Base-by-base conservation (phyloP, 2,329 filamentous ascomycete species). In the Fusarium lyarnte region DNA sequence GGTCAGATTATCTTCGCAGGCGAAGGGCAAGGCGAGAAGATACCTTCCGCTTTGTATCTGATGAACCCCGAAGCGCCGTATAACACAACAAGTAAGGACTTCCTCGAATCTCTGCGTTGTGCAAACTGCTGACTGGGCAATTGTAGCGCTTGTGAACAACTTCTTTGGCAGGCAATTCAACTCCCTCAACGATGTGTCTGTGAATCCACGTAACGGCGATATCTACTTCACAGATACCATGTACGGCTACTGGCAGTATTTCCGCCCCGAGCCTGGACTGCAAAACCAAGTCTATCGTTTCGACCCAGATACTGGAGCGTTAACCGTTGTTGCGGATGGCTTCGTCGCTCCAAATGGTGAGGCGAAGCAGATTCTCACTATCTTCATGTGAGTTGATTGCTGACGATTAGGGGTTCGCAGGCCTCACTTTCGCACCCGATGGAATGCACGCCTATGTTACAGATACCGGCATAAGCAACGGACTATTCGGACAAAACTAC, bases 191-290 rank as follows among this genome's bases (percentile, higher is more conserved):
- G 89, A 91, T 66, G 83, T 88, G 0, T 83, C 84, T 3, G 76
- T 89, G 61, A 85, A 90, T 70, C 84, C 88, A 35, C 77, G 79
- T 16, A 89, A 86, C 63, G 84, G 84, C n/a, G 85, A 88, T 31
- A 80, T 91, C n/a, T 92, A 90, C 81, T 91, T 92, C 74, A 91
- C 89, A 3, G 89, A 92, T 64, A 86, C 87, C 0, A 83, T 85
- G 12, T 91, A 91, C 70, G 90, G 88, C 6, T 87, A 84, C 66
- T 82, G 87, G 45, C 89, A 91, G 74, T 83, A 87, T 29, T 90
- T 91, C 73, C 84, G 89, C 0, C 86, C 86, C 0, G 70, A 78
- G 10, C 88, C 88, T 0, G 85, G 84, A 1, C 76, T 90, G 16
- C 87, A 83, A 8, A 87, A 86, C 63, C 89, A 91, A 74, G 87